phyloP scores from a whole-genome alignment of 2,329 filamentous ascomycete genomes.

The Xylaria sp. region DNA sequence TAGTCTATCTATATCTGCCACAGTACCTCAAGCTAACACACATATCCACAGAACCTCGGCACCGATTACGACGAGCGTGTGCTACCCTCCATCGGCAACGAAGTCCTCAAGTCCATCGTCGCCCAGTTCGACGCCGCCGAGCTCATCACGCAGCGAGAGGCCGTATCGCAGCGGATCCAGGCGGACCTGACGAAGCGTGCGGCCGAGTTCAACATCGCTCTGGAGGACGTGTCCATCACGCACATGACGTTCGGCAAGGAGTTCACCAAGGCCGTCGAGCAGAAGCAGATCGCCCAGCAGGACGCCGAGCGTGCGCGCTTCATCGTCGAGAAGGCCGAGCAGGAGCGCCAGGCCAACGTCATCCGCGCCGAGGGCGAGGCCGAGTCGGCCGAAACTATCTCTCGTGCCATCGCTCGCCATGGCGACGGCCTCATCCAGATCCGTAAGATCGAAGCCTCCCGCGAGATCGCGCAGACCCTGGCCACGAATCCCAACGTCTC shows the following conservation, averaged over 20 bases:
- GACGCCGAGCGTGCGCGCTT: slow-evolving; percentile 97
- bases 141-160: slow-evolving; percentile 98
- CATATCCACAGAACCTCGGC: slow-evolving; percentile 79
- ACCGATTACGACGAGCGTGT: slow-evolving; percentile 99
- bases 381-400: slow-evolving; percentile 94
- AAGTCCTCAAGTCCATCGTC: slow-evolving; percentile 98
- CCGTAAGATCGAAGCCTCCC: slow-evolving; percentile 94
- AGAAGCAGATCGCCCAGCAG: slow-evolving; percentile 99
- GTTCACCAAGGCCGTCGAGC: slow-evolving; percentile 98
- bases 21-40: slow-evolving; percentile 14
- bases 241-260: slow-evolving; percentile 99
- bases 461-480: slow-evolving; percentile 92
- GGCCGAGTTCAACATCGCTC: slow-evolving; percentile 96
- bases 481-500: slow-evolving; percentile 93
- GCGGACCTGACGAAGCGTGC: slow-evolving; percentile 91
- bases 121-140: slow-evolving; percentile 99
- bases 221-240: slow-evolving; percentile 98
- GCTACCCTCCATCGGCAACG: slow-evolving; percentile 97
- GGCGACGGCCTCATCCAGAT: slow-evolving; percentile 96
- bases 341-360: slow-evolving; percentile 98
- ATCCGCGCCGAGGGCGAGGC: slow-evolving; percentile 98
- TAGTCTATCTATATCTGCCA: no score
- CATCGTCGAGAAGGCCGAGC: slow-evolving; percentile 98
- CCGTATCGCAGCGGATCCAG: slow-evolving; percentile 93
- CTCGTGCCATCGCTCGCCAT: slow-evolving; percentile 89